phyloP scores from a whole-genome alignment of 768 basidiomycete species.

The Neoboletus brunneissimus region DNA sequence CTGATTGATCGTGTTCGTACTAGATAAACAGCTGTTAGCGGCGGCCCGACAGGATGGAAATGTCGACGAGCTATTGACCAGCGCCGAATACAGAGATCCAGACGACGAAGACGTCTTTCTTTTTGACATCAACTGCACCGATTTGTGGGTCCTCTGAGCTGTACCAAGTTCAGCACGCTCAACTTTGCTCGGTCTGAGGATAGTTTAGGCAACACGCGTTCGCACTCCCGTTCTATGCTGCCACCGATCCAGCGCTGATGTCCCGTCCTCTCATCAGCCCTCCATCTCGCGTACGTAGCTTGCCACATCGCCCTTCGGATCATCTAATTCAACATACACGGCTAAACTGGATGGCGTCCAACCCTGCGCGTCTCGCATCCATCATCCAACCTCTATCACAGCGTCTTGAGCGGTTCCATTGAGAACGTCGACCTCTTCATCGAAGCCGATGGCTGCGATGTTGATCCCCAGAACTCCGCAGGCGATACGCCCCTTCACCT shows the following conservation, averaged over 20 bases:
- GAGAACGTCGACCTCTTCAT: slow-evolving; percentile 26
- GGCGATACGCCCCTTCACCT: slow-evolving; percentile 31
- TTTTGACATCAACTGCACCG: slow-evolving; percentile 33
- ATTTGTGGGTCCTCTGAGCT: slow-evolving; percentile 22
- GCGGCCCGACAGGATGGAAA: slow-evolving; percentile 25
- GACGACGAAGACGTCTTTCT: slow-evolving; percentile 16
- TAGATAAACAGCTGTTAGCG: slow-evolving; percentile 26
- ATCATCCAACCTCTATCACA: neutral
- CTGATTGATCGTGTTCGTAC: neutral
- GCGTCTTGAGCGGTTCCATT: slow-evolving; percentile 13
- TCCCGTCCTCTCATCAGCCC: slow-evolving; percentile 16
- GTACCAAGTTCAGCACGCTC: neutral
- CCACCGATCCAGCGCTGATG: slow-evolving; percentile 12
- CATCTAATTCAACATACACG: neutral
- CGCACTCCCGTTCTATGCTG: slow-evolving; percentile 11
- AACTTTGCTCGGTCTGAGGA: neutral
- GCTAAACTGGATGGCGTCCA: neutral
- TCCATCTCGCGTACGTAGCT: slow-evolving; percentile 31
- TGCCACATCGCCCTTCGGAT: neutral
- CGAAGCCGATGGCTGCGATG: slow-evolving; percentile 28
- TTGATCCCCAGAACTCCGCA: slow-evolving; percentile 24
- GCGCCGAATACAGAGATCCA: slow-evolving; percentile 20
- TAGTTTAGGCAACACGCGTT: slow-evolving; percentile 31
- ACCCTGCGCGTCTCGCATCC: neutral
- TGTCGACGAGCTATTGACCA: slow-evolving; percentile 25